Evolutionary conservation across 805 yeast species (phyloP).

Genomic region (Candida awuae): DNA sequence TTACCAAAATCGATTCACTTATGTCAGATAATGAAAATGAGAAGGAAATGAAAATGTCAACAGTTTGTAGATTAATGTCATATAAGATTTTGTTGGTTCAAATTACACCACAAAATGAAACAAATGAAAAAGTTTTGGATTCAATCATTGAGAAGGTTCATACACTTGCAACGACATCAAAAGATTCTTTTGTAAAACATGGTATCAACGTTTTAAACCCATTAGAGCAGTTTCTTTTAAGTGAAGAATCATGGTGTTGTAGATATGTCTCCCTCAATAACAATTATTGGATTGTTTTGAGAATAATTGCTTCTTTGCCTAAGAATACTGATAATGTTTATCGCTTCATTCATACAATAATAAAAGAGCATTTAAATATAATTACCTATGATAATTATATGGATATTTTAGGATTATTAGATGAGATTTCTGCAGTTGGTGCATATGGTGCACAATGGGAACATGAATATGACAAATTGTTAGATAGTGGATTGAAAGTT

Average conservation of each 20-base stretch:
- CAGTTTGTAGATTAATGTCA: constrained; percentile 35
- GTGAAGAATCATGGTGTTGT: constrained; percentile 37
- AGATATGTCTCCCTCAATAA: constrained; percentile 30
- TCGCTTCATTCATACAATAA: constrained; percentile 37
- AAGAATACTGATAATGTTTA: constrained; percentile 36
- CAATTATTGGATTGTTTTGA: constrained; percentile 41
- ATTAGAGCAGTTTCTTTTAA: constrained; percentile 40
- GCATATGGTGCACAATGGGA: constrained; percentile 75
- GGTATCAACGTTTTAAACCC: constrained; percentile 41
- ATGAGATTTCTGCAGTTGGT: constrained; percentile 75
- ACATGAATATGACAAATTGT: constrained; percentile 44
- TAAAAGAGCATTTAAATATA: constrained; percentile 27
- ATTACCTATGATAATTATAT: constrained; percentile 48
- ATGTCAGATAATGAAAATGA: constrained; percentile 15
- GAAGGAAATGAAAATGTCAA: constrained; percentile 22
- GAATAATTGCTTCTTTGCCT: constrained; percentile 39
- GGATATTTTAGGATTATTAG: constrained; percentile 61
- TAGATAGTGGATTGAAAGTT: constrained; percentile 36
- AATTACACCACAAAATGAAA: constrained; percentile 28
- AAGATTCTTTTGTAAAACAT: constrained; percentile 37
- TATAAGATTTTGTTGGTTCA: constrained; percentile 45
- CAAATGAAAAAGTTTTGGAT: constrained; percentile 16
- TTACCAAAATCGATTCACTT: constrained; percentile 19
- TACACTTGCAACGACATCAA: constrained; percentile 20
- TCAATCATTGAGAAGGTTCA: constrained; percentile 22